A percentile compares a stretch with the other conserved stretches of the same genome.
Conservation (phyloP, 495 filamentous ascomycete genomes). For the Hypoxylon fragiforme region DNA sequence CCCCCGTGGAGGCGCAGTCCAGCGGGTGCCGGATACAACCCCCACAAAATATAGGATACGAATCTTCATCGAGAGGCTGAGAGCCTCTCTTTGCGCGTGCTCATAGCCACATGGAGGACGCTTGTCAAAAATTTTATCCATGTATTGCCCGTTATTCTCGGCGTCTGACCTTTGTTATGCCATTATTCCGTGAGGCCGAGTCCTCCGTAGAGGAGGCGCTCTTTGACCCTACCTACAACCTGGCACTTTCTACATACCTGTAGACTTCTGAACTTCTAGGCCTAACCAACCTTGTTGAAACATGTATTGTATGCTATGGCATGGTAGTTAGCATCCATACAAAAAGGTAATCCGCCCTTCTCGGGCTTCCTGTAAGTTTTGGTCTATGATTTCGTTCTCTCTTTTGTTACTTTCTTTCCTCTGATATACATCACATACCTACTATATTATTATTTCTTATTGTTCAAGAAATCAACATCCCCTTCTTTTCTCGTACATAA, state of each 20-base stretch:
- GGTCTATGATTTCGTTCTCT: slow-evolving; percentile 8
- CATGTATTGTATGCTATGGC: neutral
- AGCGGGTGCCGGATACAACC: slow-evolving; percentile 11
- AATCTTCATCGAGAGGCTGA: slow-evolving; percentile 2
- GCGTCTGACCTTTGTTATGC: too few species aligned
- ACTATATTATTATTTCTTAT: neutral
- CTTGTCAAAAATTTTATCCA: too few species aligned
- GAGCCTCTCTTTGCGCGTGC: neutral
- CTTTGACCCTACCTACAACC: too few species aligned
- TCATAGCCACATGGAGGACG: too few species aligned
- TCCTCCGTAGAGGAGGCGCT: neutral
- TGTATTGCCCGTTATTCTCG: too few species aligned
- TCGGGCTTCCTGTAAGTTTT: slow-evolving; percentile 9
- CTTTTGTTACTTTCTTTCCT: slow-evolving; percentile 1
- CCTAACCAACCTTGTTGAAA: slow-evolving; percentile 9
- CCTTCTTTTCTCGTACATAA: neutral
- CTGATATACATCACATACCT: neutral
- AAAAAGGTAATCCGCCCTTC: slow-evolving; percentile 13
- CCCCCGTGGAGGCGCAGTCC: slow-evolving; percentile 27
- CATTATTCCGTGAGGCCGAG: neutral
- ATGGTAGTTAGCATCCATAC: slow-evolving; percentile 2
- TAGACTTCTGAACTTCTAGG: too few species aligned
- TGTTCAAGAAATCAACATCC: neutral
- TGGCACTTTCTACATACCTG: too few species aligned
- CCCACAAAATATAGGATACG: slow-evolving; percentile 7